Base-by-base conservation (phyloP, 441 rosid genomes). In the Pelargonium cotyledonis region DNA sequence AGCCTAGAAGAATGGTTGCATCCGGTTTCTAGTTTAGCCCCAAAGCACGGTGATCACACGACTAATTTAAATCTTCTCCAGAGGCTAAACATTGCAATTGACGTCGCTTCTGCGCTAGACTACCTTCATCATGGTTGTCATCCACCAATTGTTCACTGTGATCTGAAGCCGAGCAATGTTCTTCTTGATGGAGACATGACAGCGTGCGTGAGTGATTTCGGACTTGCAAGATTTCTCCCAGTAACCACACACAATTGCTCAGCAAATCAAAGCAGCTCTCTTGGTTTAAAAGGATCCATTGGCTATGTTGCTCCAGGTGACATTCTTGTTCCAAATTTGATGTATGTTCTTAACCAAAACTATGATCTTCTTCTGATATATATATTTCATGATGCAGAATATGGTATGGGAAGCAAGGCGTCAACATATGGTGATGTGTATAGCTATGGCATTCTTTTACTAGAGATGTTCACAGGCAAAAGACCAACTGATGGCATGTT, bases 91-190 rank as follows among this genome's bases (percentile, higher is more conserved):
- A 71, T 55, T 18, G 65, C 74, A 12, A 11, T 55, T 0, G 74
- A 71, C 0, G 46, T 71, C 0, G 69, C 69, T 0, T 65, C 55
- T 0, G 46, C n/a, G 0, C n/a, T 65, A 35, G 63, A 65, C 10
- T 55, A 71, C 21, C 69, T 71, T 10, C 74, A 71, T 38, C 55
- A 65, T 40, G 63, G 38, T 0, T 18, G 69, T 19, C 55, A 71
- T 8, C 26, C 0, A 0, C 8, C 14, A 0, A 15, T 65, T 0
- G 40, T 40, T 8, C 74, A 71, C 51, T 71, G 74, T 65, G 74
- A 71, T 14, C 63, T 71, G 10, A 71, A 71, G 65, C 69, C 74
- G 0, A 40, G 74, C 44, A 65, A 71, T 41, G 0, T 71, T 65
- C 74, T 71, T 53, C 0, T 65, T 0, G 69, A 55, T 18, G 51